Conservation (phyloP, 1,284 basidiomycete genomes). For the Ustilago nuda region DNA sequence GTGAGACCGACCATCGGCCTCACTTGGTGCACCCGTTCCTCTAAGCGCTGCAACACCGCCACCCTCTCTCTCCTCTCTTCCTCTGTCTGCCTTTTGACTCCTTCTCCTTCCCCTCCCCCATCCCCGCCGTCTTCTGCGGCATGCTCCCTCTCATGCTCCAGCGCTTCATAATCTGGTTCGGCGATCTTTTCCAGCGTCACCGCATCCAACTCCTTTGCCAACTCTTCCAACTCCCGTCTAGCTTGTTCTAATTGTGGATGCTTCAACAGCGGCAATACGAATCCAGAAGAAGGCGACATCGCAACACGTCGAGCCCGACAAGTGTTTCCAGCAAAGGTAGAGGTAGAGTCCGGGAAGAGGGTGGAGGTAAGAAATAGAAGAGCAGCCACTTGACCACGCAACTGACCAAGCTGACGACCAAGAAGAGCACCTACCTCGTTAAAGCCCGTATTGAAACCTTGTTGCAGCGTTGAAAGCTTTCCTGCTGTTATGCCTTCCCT, state of each 20-base stretch:
- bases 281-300: background rate
- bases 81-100: constrained; percentile 22
- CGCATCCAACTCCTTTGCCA: constrained; percentile 26
- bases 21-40: constrained; percentile 16
- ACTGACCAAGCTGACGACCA: constrained; percentile 78
- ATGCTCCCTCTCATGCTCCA: constrained; percentile 56
- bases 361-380: constrained; percentile 70
- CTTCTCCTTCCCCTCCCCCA: background rate
- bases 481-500: constrained; percentile 87
- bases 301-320: background rate
- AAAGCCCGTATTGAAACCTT: constrained; percentile 84
- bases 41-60: constrained; percentile 8
- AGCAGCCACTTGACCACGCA: constrained; percentile 78
- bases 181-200: constrained; percentile 30
- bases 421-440: constrained; percentile 78
- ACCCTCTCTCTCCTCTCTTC: constrained; percentile 13
- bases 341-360: background rate
- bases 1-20: constrained; percentile 15
- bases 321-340: background rate
- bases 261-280: constrained; percentile 13
- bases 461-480: constrained; percentile 81
- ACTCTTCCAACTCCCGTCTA: constrained; percentile 5
- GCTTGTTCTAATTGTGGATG: constrained; percentile 19
- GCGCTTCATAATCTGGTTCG: constrained; percentile 50
- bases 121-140: constrained; percentile 4